Percentiles rank a stretch among this genome's conserved stretches.
These are phyloP conservation scores for Flaveria trinervia DNA, from an alignment of 129 eudicot genomes.

Conservation along the genomic window DNA sequence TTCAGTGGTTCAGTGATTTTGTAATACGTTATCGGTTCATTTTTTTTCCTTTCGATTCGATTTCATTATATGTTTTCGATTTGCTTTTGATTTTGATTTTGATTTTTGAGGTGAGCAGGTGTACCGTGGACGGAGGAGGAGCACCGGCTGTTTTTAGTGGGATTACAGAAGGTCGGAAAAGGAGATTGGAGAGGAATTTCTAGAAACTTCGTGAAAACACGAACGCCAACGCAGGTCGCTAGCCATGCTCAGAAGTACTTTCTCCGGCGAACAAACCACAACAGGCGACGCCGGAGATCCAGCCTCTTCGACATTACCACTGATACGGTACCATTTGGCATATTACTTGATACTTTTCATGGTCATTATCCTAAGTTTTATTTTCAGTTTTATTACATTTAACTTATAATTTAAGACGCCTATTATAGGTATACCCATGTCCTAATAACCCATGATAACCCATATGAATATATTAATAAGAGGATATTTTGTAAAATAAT, in stretches of 20 bases:
- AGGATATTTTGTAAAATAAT: too few relatives aligned
- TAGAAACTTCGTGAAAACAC: conserved; percentile 83
- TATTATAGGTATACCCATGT: too few relatives aligned
- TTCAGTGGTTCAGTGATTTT: not conserved
- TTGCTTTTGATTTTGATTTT: not conserved
- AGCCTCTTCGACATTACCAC: conserved; percentile 95
- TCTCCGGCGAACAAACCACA: conserved; percentile 78
- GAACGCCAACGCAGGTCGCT: conserved; percentile 98
- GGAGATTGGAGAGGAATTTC: conserved; percentile 99
- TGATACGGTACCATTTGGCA: conserved; percentile 53
- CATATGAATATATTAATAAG: too few relatives aligned
- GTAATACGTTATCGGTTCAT: not conserved
- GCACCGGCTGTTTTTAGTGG: conserved; percentile 68
- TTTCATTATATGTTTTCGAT: not conserved
- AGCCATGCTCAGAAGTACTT: conserved; percentile 98
- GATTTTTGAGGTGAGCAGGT: conserved; percentile 40
- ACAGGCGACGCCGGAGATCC: conserved; percentile 87
- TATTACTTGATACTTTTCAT: not conserved
- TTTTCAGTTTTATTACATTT: not conserved
- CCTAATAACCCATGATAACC: too few relatives aligned
- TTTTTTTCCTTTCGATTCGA: too few relatives aligned
- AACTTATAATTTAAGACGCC: not conserved
- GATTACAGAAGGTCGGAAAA: conserved; percentile 82
- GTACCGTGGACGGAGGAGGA: conserved; percentile 99
- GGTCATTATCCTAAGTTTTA: not conserved